Conservation (phyloP, 371 early-diverging fungal genomes). For the Mucor irregularis region DNA sequence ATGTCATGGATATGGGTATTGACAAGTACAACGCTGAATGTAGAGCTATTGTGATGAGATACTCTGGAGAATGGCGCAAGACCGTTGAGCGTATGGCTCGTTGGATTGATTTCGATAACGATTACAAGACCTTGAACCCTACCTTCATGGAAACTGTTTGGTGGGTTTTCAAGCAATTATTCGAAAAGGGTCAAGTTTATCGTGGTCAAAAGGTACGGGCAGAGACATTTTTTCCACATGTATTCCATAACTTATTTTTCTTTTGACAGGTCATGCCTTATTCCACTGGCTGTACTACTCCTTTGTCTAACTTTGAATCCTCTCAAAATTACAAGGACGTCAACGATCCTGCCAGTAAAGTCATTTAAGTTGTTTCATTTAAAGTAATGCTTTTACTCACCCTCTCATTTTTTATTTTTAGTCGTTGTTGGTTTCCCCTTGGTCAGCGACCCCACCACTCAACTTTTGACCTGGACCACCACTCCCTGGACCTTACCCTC, state of each 20-base stretch:
- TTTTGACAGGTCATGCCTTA: conserved; percentile 94
- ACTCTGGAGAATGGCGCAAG: conserved; percentile 95
- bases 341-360: conserved; percentile 91
- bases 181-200: conserved; percentile 96
- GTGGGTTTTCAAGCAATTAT: conserved; percentile 99
- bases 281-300: conserved; percentile 97
- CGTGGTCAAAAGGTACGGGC: conserved; percentile 79
- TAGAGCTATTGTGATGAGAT: conserved; percentile 98
- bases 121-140: conserved; percentile 90
- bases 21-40: conserved; percentile 99
- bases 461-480: conserved; percentile 99
- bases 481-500: conserved; percentile 99
- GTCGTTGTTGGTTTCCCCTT: conserved; percentile 97
- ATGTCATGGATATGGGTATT: conserved; percentile 98
- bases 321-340: conserved; percentile 99
- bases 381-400: neutral
- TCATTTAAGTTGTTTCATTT: neutral
- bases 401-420: conserved; percentile 3
- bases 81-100: conserved; percentile 99
- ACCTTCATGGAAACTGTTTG: conserved; percentile 62
- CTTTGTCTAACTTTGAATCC: conserved; percentile 99
- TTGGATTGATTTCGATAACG: conserved; percentile 99
- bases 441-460: conserved; percentile 74
- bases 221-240: neutral
- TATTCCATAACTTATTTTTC: neutral